Percentiles rank a stretch among this genome's conserved stretches.
These are phyloP conservation scores for Tetrapyrgos nigripes DNA, from an alignment of 1,284 basidiomycete genomes.

Conservation along the genomic window DNA sequence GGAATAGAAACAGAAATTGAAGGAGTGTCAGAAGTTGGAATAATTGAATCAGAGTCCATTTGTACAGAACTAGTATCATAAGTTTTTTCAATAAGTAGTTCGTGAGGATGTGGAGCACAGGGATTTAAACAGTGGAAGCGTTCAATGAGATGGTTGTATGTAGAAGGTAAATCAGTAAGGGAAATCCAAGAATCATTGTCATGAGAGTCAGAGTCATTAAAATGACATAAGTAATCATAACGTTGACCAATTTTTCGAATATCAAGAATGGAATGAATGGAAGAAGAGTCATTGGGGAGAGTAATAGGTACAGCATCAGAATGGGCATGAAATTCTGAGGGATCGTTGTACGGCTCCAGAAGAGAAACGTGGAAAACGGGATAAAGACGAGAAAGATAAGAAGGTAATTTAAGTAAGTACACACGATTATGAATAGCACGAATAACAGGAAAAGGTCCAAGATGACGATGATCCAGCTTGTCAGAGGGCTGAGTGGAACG, in stretches of 20 bases:
- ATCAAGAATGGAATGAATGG: too few species aligned
- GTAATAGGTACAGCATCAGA: constrained; percentile 24
- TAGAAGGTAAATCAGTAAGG: too few species aligned
- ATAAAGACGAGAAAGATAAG: constrained; percentile 38
- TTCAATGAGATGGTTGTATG: too few species aligned
- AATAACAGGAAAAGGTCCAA: too few species aligned
- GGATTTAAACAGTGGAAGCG: constrained; percentile 31
- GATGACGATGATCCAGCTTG: constrained; percentile 24
- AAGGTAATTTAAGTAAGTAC: too few species aligned
- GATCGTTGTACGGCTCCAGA: constrained; percentile 38
- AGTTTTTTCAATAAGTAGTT: constrained; percentile 2
- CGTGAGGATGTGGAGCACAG: constrained; percentile 30
- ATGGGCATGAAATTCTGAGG: constrained; percentile 28
- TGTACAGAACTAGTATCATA: too few species aligned
- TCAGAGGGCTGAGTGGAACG: neutral
- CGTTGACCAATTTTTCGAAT: constrained; percentile 33
- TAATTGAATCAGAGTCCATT: too few species aligned
- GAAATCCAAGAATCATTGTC: too few species aligned
- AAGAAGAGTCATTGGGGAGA: constrained; percentile 21
- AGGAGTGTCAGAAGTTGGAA: too few species aligned
- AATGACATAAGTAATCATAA: constrained; percentile 40
- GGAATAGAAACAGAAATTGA: too few species aligned
- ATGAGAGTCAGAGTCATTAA: too few species aligned
- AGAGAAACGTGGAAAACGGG: constrained; percentile 49
- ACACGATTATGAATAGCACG: too few species aligned